Evolutionary conservation across 805 yeast species (phyloP).

Genomic region (Starmerella bacillaris): DNA sequence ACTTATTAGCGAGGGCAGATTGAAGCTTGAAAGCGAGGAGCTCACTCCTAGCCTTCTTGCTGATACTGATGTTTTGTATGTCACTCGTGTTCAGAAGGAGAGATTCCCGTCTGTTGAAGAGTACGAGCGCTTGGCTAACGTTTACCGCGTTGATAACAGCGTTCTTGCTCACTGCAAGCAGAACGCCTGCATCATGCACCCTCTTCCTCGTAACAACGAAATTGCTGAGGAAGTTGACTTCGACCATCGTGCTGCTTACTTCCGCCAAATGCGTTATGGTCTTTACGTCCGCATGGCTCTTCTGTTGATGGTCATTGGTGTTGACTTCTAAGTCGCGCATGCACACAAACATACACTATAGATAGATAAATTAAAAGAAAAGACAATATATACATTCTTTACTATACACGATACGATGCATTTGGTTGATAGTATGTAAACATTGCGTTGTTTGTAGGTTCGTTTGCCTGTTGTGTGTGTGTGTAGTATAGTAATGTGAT

Average conservation of each 20-base stretch:
- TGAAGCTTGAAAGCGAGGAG: slow-evolving; percentile 52
- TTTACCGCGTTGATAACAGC: slow-evolving; percentile 81
- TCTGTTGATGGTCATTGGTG: slow-evolving; percentile 94
- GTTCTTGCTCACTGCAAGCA: slow-evolving; percentile 83
- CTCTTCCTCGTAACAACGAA: slow-evolving; percentile 92
- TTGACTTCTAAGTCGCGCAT: slow-evolving; percentile 38
- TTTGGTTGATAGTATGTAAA: too few species aligned
- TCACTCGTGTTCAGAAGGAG: slow-evolving; percentile 96
- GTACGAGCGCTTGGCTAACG: slow-evolving; percentile 76
- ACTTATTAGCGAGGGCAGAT: slow-evolving; percentile 49
- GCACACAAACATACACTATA: too few species aligned
- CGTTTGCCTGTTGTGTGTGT: too few species aligned
- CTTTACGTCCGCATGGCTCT: slow-evolving; percentile 96
- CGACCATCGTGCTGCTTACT: slow-evolving; percentile 98
- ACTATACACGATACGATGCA: too few species aligned
- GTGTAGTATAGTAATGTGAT: too few species aligned
- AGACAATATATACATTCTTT: too few species aligned
- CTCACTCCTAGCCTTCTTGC: slow-evolving; percentile 74
- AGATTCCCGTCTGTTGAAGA: slow-evolving; percentile 62
- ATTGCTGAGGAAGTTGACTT: slow-evolving; percentile 96
- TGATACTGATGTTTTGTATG: slow-evolving; percentile 84
- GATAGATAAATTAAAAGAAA: too few species aligned
- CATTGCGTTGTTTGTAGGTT: too few species aligned
- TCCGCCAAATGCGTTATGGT: slow-evolving; percentile 99
- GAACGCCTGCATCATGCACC: slow-evolving; percentile 98